A percentile compares a stretch with the other conserved stretches of the same genome.
phyloP scores from a whole-genome alignment of 495 filamentous ascomycete species.

The Ascobolus immersus region DNA sequence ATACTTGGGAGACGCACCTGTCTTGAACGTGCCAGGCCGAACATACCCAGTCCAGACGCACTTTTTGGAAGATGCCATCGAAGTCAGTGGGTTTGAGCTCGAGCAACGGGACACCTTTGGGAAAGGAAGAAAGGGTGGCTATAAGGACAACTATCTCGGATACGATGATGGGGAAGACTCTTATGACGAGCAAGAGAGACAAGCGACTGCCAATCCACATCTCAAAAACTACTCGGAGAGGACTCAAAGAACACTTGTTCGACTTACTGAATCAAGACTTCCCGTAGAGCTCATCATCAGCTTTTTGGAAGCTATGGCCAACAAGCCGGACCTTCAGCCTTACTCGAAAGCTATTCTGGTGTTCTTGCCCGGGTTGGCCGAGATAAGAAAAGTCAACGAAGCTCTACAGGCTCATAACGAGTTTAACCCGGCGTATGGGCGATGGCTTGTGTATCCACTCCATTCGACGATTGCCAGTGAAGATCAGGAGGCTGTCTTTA shows the following conservation, averaged over 20 bases:
- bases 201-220: slow-evolving; percentile 22
- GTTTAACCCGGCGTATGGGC: slow-evolving; percentile 21
- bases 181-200: too few species aligned
- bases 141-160: slow-evolving; percentile 8
- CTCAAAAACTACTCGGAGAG: slow-evolving; percentile 47
- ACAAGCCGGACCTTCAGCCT: slow-evolving; percentile 30
- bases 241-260: slow-evolving; percentile 44
- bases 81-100: slow-evolving; percentile 44
- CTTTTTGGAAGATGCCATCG: slow-evolving; percentile 78
- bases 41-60: slow-evolving; percentile 75
- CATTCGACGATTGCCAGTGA: slow-evolving; percentile 92
- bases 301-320: slow-evolving; percentile 46
- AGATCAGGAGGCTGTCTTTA: slow-evolving; percentile 78
- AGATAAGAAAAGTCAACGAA: slow-evolving; percentile 71
- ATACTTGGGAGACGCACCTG: slow-evolving; percentile 60
- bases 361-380: slow-evolving; percentile 84
- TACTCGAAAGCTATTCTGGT: slow-evolving; percentile 80
- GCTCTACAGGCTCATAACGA: slow-evolving; percentile 43
- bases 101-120: slow-evolving; percentile 26
- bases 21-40: slow-evolving; percentile 69
- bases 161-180: slow-evolving; percentile 19
- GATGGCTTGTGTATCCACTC: slow-evolving; percentile 64
- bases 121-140: not conserved
- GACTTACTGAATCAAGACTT: slow-evolving; percentile 66
- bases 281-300: slow-evolving; percentile 58